These are phyloP conservation scores for Hypsizygus ulmarius DNA, from an alignment of 1,284 basidiomycete genomes.

Conservation along the genomic window DNA sequence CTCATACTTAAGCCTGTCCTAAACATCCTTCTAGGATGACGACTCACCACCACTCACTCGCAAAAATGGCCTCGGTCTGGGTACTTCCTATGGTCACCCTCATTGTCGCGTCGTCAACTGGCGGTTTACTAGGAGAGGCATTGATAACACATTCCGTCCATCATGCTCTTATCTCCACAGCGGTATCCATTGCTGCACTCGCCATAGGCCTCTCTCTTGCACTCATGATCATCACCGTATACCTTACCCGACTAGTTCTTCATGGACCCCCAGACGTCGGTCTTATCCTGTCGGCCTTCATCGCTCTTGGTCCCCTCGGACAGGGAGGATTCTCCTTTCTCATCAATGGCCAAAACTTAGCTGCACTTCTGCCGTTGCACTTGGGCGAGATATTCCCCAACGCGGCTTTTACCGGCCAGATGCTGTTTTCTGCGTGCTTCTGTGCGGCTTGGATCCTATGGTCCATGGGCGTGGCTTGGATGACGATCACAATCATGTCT, in stretches of 20 bases:
- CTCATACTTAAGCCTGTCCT: not conserved
- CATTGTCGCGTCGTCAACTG: constrained; percentile 23
- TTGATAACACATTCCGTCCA: constrained; percentile 15
- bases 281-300: constrained; percentile 22
- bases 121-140: constrained; percentile 19
- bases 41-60: constrained; percentile 20
- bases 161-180: constrained; percentile 20
- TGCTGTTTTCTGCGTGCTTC: constrained; percentile 21
- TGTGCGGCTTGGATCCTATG: constrained; percentile 23
- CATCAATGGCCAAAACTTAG: constrained; percentile 19
- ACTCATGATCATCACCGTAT: constrained; percentile 23
- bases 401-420: constrained; percentile 14
- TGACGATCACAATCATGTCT: constrained; percentile 16
- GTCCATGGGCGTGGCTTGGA: constrained; percentile 27
- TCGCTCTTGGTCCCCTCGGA: constrained; percentile 20
- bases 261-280: constrained; percentile 21
- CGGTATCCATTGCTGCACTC: constrained; percentile 21
- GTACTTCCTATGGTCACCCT: constrained; percentile 24
- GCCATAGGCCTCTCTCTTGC: constrained; percentile 22
- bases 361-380: constrained; percentile 17
- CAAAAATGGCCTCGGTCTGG: constrained; percentile 22
- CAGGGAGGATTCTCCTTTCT: constrained; percentile 24
- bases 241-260: constrained; percentile 20
- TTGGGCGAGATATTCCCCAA: constrained; percentile 13
- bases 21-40: constrained; percentile 18